These are phyloP conservation scores for Fusarium xyrophilum DNA, from an alignment of 2,329 filamentous ascomycete genomes.

Conservation along the genomic window DNA sequence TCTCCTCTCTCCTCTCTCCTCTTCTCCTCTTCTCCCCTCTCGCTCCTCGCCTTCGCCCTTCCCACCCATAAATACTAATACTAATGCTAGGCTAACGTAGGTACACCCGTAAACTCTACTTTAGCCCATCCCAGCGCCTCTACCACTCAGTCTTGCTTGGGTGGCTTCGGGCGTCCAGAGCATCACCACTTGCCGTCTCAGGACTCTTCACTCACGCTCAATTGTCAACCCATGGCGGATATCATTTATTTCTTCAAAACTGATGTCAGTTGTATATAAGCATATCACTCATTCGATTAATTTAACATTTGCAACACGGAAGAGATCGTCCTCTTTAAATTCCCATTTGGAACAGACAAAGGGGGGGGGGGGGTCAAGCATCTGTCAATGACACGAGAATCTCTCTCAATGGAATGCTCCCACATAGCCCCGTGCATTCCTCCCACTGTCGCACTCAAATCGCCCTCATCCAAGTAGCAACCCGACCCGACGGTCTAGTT, in stretches of 20 bases:
- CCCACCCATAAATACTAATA: constrained; percentile 17
- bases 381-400: constrained; percentile 26
- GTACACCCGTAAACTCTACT: constrained; percentile 34
- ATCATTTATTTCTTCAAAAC: neutral
- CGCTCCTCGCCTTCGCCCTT: constrained; percentile 2
- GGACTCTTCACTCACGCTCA: constrained; percentile 3
- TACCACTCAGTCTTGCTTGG: constrained; percentile 8
- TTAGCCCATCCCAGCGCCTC: constrained; percentile 27
- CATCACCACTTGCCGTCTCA: constrained; percentile 14
- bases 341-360: constrained; percentile 21
- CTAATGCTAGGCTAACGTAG: constrained; percentile 30
- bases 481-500: constrained; percentile 33
- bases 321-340: constrained; percentile 19
- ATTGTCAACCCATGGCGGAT: neutral
- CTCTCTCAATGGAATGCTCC: constrained; percentile 41
- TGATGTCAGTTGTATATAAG: neutral
- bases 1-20: neutral
- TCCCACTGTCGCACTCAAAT: constrained; percentile 31
- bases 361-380: constrained; percentile 24
- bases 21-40: neutral
- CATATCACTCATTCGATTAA: neutral
- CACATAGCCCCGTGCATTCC: constrained; percentile 43
- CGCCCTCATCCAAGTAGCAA: constrained; percentile 23
- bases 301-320: constrained; percentile 12
- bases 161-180: constrained; percentile 33